These are phyloP conservation scores for Chaetomiaceae sp. DNA, from an alignment of 2,329 filamentous ascomycete genomes.

Conservation along the genomic window DNA sequence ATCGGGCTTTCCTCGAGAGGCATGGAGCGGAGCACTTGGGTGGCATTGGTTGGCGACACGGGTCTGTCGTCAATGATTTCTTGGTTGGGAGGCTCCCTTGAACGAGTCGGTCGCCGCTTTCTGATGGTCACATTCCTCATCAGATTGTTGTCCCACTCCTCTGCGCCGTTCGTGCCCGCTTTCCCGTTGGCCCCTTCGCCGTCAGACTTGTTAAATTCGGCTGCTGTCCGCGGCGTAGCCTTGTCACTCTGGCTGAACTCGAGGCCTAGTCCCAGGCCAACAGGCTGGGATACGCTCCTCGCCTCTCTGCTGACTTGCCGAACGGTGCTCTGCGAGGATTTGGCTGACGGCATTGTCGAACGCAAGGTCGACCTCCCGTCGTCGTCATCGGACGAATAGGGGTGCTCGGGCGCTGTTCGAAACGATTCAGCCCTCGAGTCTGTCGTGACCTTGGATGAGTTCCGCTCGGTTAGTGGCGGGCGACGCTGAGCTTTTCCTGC, in stretches of 20 bases:
- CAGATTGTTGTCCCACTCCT: slow-evolving; percentile 53
- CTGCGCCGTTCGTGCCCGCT: slow-evolving; percentile 38
- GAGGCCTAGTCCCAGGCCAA: slow-evolving; percentile 43
- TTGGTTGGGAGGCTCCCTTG: slow-evolving; percentile 28
- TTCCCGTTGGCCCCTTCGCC: slow-evolving; percentile 48
- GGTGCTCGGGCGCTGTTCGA: slow-evolving; percentile 64
- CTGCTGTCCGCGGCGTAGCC: slow-evolving; percentile 40
- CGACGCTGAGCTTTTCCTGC: slow-evolving; percentile 43
- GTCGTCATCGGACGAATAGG: slow-evolving; percentile 59
- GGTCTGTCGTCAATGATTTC: slow-evolving; percentile 46
- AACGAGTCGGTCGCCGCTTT: slow-evolving; percentile 38
- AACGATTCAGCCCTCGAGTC: slow-evolving; percentile 68
- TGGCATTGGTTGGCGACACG: slow-evolving; percentile 48
- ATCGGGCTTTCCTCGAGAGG: slow-evolving; percentile 42
- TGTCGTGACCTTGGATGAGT: slow-evolving; percentile 48
- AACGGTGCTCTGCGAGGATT: slow-evolving; percentile 43
- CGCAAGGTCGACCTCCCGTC: slow-evolving; percentile 41
- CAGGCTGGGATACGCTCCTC: slow-evolving; percentile 32
- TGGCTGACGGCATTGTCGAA: slow-evolving; percentile 36
- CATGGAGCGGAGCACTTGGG: slow-evolving; percentile 45
- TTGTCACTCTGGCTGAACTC: slow-evolving; percentile 39
- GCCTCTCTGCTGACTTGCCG: slow-evolving; percentile 35
- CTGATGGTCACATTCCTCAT: slow-evolving; percentile 51
- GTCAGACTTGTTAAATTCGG: slow-evolving; percentile 54
- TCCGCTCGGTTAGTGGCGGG: slow-evolving; percentile 45